phyloP scores from a whole-genome alignment of 73 alveolate genomes.

The Paramecium sonneborni region DNA sequence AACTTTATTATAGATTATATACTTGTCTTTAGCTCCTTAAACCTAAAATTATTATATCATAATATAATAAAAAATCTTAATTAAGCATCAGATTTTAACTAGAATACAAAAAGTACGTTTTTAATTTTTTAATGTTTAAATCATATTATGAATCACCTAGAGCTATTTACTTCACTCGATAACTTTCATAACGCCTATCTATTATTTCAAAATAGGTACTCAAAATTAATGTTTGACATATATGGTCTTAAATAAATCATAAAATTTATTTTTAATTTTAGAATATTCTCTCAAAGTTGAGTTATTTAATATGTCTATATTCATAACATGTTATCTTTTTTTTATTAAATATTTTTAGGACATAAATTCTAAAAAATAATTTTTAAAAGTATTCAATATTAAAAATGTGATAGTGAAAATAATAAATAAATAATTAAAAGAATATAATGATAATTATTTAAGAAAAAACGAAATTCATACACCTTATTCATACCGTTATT shows the following conservation, averaged over 20 bases:
- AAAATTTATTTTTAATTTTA: too few species aligned
- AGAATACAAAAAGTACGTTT: neutral
- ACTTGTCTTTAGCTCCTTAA: neutral
- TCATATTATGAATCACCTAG: neutral
- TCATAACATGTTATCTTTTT: too few species aligned
- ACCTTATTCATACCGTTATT: constrained; percentile 31
- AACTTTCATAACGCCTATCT: neutral
- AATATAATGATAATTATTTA: neutral
- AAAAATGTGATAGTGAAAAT: neutral
- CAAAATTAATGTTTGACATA: too few species aligned
- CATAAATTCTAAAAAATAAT: too few species aligned
- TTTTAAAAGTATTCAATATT: too few species aligned
- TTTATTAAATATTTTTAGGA: too few species aligned
- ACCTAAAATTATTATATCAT: neutral
- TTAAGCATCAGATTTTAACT: neutral
- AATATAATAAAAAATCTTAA: neutral
- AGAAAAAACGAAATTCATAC: neutral
- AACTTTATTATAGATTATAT: neutral
- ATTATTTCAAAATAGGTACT: too few species aligned
- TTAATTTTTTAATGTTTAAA: neutral
- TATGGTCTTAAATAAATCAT: too few species aligned
- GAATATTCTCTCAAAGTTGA: too few species aligned
- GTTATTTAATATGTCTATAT: too few species aligned
- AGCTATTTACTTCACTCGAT: neutral
- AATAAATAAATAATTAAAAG: neutral